phyloP scores from a whole-genome alignment of 2,329 filamentous ascomycete species.

The Arthrobotrys conoides region DNA sequence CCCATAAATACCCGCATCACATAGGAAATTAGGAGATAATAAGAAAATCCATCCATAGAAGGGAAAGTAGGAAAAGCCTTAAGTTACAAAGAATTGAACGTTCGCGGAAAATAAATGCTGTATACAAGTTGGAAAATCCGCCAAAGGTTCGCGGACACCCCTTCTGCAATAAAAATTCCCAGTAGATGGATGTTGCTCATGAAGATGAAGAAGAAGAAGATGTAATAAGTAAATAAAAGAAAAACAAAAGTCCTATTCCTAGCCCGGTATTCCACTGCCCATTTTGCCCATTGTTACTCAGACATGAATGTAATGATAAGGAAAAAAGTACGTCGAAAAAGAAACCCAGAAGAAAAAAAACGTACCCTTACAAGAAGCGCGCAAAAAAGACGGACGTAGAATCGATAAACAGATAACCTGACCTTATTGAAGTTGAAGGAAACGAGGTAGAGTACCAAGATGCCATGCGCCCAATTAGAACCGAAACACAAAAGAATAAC shows the following conservation, averaged over 20 bases:
- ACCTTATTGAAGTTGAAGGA: slow-evolving; percentile 41
- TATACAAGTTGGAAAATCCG: slow-evolving; percentile 39
- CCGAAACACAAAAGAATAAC: slow-evolving; percentile 35
- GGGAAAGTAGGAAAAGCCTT: slow-evolving; percentile 25
- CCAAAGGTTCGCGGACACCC: slow-evolving; percentile 6
- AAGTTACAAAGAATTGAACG: slow-evolving; percentile 50
- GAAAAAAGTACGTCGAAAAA: slow-evolving; percentile 26
- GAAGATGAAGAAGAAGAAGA: slow-evolving; percentile 1
- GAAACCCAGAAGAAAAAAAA: slow-evolving; percentile 44
- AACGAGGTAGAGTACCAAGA: slow-evolving; percentile 42
- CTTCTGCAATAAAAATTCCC: slow-evolving; percentile 2
- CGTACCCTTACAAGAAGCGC: slow-evolving; percentile 41
- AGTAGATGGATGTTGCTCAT: slow-evolving; percentile 9
- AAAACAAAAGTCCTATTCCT: slow-evolving; percentile 41
- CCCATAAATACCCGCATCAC: slow-evolving; percentile 27
- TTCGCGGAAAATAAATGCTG: slow-evolving; percentile 25
- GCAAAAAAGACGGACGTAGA: slow-evolving; percentile 29
- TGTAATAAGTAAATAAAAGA: slow-evolving; percentile 20
- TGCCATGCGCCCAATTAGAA: slow-evolving; percentile 57
- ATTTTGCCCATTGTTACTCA: slow-evolving; percentile 47
- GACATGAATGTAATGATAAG: slow-evolving; percentile 42
- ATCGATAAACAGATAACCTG: slow-evolving; percentile 53
- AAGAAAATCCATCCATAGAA: slow-evolving; percentile 35
- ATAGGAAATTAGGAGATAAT: slow-evolving; percentile 35
- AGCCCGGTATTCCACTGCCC: slow-evolving; percentile 41